Evolutionary conservation across 805 yeast genomes (phyloP).

Genomic region (Schwanniomyces yamadae): DNA sequence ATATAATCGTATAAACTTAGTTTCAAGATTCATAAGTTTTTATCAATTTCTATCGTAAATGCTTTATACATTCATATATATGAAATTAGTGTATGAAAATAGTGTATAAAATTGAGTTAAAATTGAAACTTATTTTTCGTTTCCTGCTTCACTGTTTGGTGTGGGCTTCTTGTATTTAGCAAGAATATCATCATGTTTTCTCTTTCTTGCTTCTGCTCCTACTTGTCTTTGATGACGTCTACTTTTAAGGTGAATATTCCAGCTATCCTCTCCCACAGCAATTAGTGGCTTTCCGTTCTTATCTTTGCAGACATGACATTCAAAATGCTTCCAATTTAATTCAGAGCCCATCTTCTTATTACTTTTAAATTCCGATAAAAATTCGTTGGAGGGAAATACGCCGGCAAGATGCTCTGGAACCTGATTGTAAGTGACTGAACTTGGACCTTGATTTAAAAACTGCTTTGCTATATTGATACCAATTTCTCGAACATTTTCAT

Average conservation of each 20-base stretch:
- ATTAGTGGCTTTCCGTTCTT: conserved; percentile 54
- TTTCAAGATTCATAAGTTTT: too few species aligned
- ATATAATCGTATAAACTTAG: too few species aligned
- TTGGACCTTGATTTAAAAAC: conserved; percentile 30
- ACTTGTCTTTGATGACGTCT: conserved; percentile 62
- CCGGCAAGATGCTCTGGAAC: conserved; percentile 25
- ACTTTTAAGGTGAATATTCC: conserved; percentile 66
- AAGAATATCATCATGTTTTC: conserved; percentile 51
- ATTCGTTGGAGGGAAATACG: conserved; percentile 26
- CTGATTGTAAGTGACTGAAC: conserved; percentile 21
- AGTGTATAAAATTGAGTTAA: too few species aligned
- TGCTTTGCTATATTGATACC: conserved; percentile 52
- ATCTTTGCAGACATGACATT: conserved; percentile 66
- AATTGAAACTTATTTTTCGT: too few species aligned
- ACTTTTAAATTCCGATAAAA: conserved; percentile 21
- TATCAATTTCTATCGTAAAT: too few species aligned
- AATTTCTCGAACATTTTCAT: conserved; percentile 48
- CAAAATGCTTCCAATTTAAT: conserved; percentile 62
- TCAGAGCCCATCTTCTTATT: conserved; percentile 37
- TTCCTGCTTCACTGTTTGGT: not conserved
- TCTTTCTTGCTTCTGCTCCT: conserved; percentile 47
- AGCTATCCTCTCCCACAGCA: conserved; percentile 71
- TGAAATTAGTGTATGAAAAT: too few species aligned
- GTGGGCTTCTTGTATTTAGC: conserved; percentile 17
- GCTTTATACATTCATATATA: too few species aligned